phyloP scores from a whole-genome alignment of 352 stramenopile genomes.

The Globisporangium iwayamae region DNA sequence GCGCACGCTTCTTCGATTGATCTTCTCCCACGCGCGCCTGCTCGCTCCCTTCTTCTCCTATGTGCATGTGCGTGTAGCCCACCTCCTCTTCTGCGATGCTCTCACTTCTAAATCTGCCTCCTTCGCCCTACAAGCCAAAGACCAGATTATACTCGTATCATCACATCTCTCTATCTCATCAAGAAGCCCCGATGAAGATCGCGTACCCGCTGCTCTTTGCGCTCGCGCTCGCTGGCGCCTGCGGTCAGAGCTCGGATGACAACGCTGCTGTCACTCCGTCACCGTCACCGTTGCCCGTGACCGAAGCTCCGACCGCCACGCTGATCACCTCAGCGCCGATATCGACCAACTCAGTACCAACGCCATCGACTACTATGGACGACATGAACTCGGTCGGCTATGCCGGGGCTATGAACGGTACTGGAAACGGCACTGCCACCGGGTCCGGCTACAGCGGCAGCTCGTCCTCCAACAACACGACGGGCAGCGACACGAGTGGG shows the following conservation, averaged over 20 bases:
- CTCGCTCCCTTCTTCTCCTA: too few species aligned
- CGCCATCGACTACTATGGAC: neutral
- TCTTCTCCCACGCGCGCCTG: too few species aligned
- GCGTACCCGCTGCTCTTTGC: constrained; percentile 2
- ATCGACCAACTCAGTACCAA: neutral
- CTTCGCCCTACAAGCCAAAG: neutral
- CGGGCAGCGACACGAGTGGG: neutral
- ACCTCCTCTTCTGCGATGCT: neutral
- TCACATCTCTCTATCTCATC: neutral
- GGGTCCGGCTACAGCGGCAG: neutral
- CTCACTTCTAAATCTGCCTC: constrained; percentile 14
- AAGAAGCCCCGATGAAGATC: constrained; percentile 1
- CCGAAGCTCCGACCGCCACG: neutral
- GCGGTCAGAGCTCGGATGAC: neutral
- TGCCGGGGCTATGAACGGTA: neutral
- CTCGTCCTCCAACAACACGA: neutral
- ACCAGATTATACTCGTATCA: neutral
- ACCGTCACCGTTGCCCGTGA: neutral
- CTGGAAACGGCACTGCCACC: neutral
- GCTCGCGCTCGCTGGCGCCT: neutral
- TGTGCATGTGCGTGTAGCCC: too few species aligned
- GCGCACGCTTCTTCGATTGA: too few species aligned
- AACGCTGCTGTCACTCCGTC: neutral
- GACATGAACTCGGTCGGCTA: neutral
- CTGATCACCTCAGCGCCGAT: neutral